Base-by-base conservation (phyloP, 1,139 yeast species). In the Candida pseudocylindracea region DNA sequence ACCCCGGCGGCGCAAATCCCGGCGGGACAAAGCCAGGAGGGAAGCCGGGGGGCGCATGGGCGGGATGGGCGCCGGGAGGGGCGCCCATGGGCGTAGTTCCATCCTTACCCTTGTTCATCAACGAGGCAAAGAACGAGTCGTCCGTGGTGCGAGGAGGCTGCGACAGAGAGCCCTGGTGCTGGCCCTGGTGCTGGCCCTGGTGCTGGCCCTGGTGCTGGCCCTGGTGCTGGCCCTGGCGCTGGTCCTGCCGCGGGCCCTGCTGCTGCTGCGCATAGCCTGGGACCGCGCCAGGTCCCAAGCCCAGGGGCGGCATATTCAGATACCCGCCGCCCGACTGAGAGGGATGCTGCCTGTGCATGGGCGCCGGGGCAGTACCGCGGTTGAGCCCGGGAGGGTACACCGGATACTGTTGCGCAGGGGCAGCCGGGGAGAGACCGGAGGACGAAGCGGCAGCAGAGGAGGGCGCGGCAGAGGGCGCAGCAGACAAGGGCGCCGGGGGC, bases 81-180 rank as follows among this genome's bases (percentile, higher is more conserved):
- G 6, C 9, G 28, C 12, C 12, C 28, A 7, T 6, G 12, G 40
- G 38, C 33, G 33, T 29, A 3, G 38, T 37, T n/a, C 37, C 37
- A 33, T 33, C 39, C 20, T 30, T 24, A 10, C 7, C 12, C 41
- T 61, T 67, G 32, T 52, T 54, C 43, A 68, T 47, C 36, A 69
- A 50, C 0, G 74, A 64, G 54, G 62, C 55, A 45, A 69, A 67
- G 39, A 69, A 69, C 6, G 63, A 51, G 37, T 67, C 72, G 40
- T 64, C 63, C 24, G 45, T 42, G 24, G 41, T 39, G 27, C 42
- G 27, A 33, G 10, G 33, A 35, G 2, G 33, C 34, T 5, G 27
- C 29, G 3, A 27, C 31, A 10, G n/a, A n/a, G n/a, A n/a, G n/a
- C 15, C 24, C 4, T 8, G 29, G 29, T 27, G 29, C 29, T 10